Evolutionary conservation across 1,284 basidiomycete genomes (phyloP), one percentile per base, ranked within the genome.

Genomic region (Leccinum brunneo-olivaceum): DNA sequence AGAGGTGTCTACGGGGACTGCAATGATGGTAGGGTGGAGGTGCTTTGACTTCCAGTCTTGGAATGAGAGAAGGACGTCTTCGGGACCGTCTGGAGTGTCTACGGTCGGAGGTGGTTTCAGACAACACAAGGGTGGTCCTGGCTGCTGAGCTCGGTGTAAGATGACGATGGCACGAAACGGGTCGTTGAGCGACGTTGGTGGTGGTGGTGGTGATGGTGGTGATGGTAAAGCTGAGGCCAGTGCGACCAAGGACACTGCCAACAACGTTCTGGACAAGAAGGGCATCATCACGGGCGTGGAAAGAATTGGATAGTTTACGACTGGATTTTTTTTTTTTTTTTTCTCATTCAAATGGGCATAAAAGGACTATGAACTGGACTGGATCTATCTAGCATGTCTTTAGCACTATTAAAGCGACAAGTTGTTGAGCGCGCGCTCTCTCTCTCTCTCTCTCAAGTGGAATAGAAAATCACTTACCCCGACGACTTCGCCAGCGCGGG

Each of bases 41-140:
- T 81, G 80, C 46, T 77, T 83, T 34, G 76, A 74, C 63, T 92
- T 93, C 91, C 90, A 94, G 49, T 94, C 90, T 55, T 93, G 87
- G 57, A 95, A 95, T 0, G 85, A 85, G 18, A 91, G 74, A 23
- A 93, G 69, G 2, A 80, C 62, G 39, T 79, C 77, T 41, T 80
- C 78, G 3, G 61, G 62, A 6, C 56, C 61, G 42, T 86, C 81
- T 28, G 69, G 65, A 5, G 72, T 59, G 44, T 77, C 74, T 10
- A 70, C 52, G 2, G 76, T 67, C 16, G 70, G 64, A 14, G 71
- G 57, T 5, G 79, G 76, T 41, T 72, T 76, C 44, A 88, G 64
- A 54, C 81, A 84, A 62, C 85, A 88, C 40, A 86, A 55, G 2
- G 78, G 82, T 12, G 62, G 73, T 32, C 78, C 74, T 12, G 74